Evolutionary conservation across 1,284 basidiomycete species (phyloP), one percentile per base, ranked within the genome.

Genomic region (Uromyces viciae-fabae): DNA sequence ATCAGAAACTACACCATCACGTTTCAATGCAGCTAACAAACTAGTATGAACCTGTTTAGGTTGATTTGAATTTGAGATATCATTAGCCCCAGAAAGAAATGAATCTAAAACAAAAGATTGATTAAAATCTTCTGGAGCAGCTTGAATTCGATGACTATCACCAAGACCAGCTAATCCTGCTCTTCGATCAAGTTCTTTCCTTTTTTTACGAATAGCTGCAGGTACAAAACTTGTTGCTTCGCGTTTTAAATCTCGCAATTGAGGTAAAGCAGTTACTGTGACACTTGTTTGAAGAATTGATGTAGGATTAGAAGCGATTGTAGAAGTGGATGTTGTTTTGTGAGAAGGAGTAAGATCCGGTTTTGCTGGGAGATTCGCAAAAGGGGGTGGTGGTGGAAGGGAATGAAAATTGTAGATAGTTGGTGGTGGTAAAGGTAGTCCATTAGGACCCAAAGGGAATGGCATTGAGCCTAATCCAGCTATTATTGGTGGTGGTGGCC

Each of bases 191-290:
- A 83, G 80, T 40, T 83, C 82, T 58, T 83, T 82, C 36, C 82
- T 78, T 56, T 83, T 84, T 69, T 83, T 84, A 19, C 84, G 83
- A 38, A 85, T 81, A 2, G 84, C 82, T 3, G 84, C 75, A 4
- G 85, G 85, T 0, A 86, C 83, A 58, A 86, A 86, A 2, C 83
- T 81, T 5, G 85, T 85, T 0, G 84, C 82, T 54, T 85, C 85
- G 33, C 83, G 84, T 75, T 84, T 84, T 28, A 85, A 79, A 75
- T 85, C 83, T 28, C 85, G 85, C 56, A 86, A 76, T 69, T 85
- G 83, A 2, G 85, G 85, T 40, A 82, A 83, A 17, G 85, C 84
- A 15, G 83, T 83, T 40, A 85, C 81, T 19, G 83, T 82, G 7
- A 82, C 82, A 49, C 82, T 81, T 71, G 80, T 40, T 25, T 79